phyloP scores from a whole-genome alignment of 106 monocot species.

The Apostasia ramifera region DNA sequence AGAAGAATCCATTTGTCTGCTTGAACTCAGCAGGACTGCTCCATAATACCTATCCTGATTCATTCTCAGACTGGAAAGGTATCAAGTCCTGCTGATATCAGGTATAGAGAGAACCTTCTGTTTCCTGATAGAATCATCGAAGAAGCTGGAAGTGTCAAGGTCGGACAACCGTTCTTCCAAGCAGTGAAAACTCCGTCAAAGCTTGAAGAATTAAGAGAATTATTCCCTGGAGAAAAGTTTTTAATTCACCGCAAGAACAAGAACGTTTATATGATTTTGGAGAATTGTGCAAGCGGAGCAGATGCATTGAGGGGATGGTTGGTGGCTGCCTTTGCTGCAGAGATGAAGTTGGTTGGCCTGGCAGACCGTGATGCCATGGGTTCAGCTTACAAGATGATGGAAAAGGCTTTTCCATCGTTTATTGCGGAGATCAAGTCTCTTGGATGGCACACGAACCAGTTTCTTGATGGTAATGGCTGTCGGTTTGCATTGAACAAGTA shows the following conservation, averaged over 20 bases:
- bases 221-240: constrained; percentile 68
- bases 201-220: constrained; percentile 37
- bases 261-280: constrained; percentile 50
- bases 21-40: background rate
- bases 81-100: constrained; percentile 72
- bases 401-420: constrained; percentile 57
- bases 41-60: background rate
- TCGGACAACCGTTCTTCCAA: constrained; percentile 60
- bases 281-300: constrained; percentile 72
- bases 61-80: constrained; percentile 52
- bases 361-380: constrained; percentile 8
- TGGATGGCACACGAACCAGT: constrained; percentile 93
- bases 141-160: constrained; percentile 77
- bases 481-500: constrained; percentile 32
- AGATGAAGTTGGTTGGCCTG: constrained; percentile 35
- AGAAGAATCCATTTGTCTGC: background rate
- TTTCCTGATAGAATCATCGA: constrained; percentile 66
- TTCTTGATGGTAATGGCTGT: constrained; percentile 83
- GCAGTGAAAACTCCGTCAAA: constrained; percentile 42
- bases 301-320: constrained; percentile 90
- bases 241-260: constrained; percentile 36
- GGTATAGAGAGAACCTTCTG: constrained; percentile 77
- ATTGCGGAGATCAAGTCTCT: constrained; percentile 54
- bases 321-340: constrained; percentile 66
- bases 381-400: constrained; percentile 52